Percentiles rank a stretch among this genome's conserved stretches.
Evolutionary conservation across 441 rosid species (phyloP).

Genomic region (Jatropha podagrica): DNA sequence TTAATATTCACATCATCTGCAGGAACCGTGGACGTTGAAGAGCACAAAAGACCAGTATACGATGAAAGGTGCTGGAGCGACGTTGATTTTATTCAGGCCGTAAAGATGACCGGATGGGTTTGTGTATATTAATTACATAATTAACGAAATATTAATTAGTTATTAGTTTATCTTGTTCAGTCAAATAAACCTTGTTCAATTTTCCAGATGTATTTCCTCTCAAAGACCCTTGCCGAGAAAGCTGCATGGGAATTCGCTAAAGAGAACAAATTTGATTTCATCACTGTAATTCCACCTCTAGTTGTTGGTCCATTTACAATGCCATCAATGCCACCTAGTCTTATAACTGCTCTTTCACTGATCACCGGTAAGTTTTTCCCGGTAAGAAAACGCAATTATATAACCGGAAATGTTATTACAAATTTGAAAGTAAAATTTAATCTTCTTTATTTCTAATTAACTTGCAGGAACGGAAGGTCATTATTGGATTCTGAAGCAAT

Average conservation of each 20-base stretch:
- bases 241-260: constrained; percentile 81
- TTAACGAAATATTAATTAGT: too few species aligned
- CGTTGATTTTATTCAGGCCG: constrained; percentile 51
- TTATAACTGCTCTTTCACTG: constrained; percentile 6
- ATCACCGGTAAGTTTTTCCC: too few species aligned
- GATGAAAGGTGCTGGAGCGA: constrained; percentile 79
- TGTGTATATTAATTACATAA: constrained; percentile 12
- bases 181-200: too few species aligned
- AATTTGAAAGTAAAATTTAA: too few species aligned
- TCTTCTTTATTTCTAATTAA: too few species aligned
- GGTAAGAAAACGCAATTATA: too few species aligned
- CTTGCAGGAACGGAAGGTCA: constrained; percentile 53
- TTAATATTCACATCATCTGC: constrained; percentile 86
- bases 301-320: constrained; percentile 88
- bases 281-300: constrained; percentile 71
- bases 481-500: too few species aligned
- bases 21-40: constrained; percentile 73
- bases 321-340: constrained; percentile 88
- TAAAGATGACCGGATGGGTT: constrained; percentile 95
- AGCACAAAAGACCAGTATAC: constrained; percentile 46
- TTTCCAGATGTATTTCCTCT: constrained; percentile 75
- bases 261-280: constrained; percentile 65
- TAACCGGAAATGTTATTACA: too few species aligned
- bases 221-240: constrained; percentile 75
- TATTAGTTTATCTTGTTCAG: too few species aligned